Evolutionary conservation across 345 rosid species (phyloP).

Genomic region (Anastatica hierochuntica): DNA sequence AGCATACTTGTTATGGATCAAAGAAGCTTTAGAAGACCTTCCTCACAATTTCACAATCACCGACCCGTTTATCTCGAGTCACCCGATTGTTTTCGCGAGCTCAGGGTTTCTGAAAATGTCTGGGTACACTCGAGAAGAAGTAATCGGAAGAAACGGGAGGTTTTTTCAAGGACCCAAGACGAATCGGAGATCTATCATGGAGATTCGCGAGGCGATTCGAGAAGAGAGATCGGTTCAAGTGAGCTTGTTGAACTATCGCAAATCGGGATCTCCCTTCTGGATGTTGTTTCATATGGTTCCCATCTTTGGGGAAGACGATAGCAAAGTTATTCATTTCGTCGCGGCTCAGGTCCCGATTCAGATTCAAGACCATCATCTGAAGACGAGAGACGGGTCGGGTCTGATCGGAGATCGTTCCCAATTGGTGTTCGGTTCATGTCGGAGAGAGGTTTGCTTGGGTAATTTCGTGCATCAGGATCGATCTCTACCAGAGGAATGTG

Average conservation of each 20-base stretch:
- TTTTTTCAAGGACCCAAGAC: slow-evolving; percentile 76
- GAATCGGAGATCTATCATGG: slow-evolving; percentile 56
- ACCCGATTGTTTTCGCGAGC: slow-evolving; percentile 90
- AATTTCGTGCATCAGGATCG: slow-evolving; percentile 32
- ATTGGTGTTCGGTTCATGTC: slow-evolving; percentile 59
- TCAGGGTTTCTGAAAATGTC: slow-evolving; percentile 64
- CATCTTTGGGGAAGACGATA: slow-evolving; percentile 49
- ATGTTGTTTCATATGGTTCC: slow-evolving; percentile 71
- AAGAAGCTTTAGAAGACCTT: slow-evolving; percentile 62
- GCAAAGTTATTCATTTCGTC: slow-evolving; percentile 58
- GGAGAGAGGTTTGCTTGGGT: slow-evolving; percentile 67
- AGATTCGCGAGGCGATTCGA: slow-evolving; percentile 76
- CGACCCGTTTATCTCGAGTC: slow-evolving; percentile 72
- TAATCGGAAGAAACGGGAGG: slow-evolving; percentile 72
- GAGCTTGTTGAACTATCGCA: slow-evolving; percentile 65
- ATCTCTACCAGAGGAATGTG: slow-evolving; percentile 29
- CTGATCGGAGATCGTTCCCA: slow-evolving; percentile 32
- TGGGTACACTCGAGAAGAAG: slow-evolving; percentile 55
- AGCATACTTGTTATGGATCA: slow-evolving; percentile 43
- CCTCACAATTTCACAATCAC: slow-evolving; percentile 77
- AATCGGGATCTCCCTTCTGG: slow-evolving; percentile 92
- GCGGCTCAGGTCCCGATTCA: slow-evolving; percentile 80
- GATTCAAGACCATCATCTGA: slow-evolving; percentile 9
- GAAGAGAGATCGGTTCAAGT: slow-evolving; percentile 56
- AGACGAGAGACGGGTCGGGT: slow-evolving; percentile 29